Evolutionary conservation across 495 filamentous ascomycete species (phyloP).

Genomic region (Penicillium bovifimosum): DNA sequence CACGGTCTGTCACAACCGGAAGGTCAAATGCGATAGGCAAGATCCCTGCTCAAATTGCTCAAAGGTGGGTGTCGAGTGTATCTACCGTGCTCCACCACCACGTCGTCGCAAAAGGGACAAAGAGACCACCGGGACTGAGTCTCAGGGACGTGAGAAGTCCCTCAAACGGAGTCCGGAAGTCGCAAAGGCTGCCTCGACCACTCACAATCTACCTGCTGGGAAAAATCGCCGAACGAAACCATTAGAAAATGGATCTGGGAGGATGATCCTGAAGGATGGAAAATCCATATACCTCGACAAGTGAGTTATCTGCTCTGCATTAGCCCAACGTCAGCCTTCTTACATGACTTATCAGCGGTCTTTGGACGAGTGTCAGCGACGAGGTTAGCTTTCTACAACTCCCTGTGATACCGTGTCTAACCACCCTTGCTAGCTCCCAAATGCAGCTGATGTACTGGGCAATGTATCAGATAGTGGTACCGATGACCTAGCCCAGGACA

Average conservation of each 20-base stretch:
- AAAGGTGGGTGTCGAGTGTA: constrained; percentile 54
- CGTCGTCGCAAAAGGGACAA: constrained; percentile 54
- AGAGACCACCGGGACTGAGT: constrained; percentile 37
- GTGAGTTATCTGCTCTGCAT: constrained; percentile 10
- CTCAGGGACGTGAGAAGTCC: constrained; percentile 20
- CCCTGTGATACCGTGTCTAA: background rate
- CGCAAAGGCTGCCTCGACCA: background rate
- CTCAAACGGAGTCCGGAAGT: background rate
- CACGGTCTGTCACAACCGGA: constrained; percentile 59
- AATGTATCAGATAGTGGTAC: constrained; percentile 22
- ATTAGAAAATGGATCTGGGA: constrained; percentile 16
- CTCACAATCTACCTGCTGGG: background rate
- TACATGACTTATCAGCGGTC: constrained; percentile 23
- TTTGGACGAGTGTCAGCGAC: constrained; percentile 48
- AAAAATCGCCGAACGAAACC: background rate
- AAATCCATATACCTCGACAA: constrained; percentile 48
- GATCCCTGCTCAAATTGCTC: constrained; percentile 61
- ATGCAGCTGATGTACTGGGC: constrained; percentile 39
- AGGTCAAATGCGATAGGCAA: constrained; percentile 62
- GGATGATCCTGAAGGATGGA: constrained; percentile 33
- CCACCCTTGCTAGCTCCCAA: constrained; percentile 35
- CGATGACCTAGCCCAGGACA: constrained; percentile 15
- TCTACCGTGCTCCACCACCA: constrained; percentile 54
- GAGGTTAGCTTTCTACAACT: constrained; percentile 31
- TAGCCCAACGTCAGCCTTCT: background rate